These are phyloP conservation scores for Aspergillus aculeatinus DNA, from an alignment of 2,329 filamentous ascomycete genomes.

Conservation along the genomic window DNA sequence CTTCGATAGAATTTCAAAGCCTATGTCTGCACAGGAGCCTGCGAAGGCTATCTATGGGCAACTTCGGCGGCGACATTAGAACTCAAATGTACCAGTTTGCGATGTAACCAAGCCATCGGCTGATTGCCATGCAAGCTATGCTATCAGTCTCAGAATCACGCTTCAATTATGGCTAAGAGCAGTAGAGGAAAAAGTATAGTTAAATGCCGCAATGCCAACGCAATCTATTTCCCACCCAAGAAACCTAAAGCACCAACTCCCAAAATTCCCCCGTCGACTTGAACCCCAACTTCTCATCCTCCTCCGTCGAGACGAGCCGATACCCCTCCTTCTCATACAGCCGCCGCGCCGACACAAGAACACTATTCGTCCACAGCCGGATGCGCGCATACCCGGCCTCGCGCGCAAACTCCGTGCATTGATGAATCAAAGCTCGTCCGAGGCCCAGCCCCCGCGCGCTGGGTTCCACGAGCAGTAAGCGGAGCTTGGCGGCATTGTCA, in stretches of 20 bases:
- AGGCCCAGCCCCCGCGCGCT: constrained; percentile 24
- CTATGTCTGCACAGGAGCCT: too few relatives aligned
- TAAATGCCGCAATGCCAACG: too few relatives aligned
- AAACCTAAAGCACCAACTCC: constrained; percentile 19
- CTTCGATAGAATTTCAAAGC: too few relatives aligned
- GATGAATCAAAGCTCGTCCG: constrained; percentile 19
- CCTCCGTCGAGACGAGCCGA: constrained; percentile 17
- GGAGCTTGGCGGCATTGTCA: constrained; percentile 22
- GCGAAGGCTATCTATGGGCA: too few relatives aligned
- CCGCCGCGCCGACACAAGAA: constrained; percentile 19
- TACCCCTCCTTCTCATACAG: constrained; percentile 27
- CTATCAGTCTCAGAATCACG: too few relatives aligned
- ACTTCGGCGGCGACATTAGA: too few relatives aligned
- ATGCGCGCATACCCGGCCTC: constrained; percentile 23
- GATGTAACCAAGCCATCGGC: too few relatives aligned
- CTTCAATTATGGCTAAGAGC: too few relatives aligned
- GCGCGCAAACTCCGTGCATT: constrained; percentile 24
- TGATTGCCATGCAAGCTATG: too few relatives aligned
- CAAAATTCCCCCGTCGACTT: constrained; percentile 24
- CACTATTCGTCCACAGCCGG: constrained; percentile 26
- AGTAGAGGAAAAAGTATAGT: too few relatives aligned
- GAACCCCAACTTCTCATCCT: constrained; percentile 22
- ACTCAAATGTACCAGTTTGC: too few relatives aligned
- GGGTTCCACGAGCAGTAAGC: constrained; percentile 28
- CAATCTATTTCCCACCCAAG: neutral